Percentiles rank a stretch among this genome's conserved stretches.
These are phyloP conservation scores for Pythium periplocum DNA, from an alignment of 352 stramenopile genomes.

Conservation along the genomic window DNA sequence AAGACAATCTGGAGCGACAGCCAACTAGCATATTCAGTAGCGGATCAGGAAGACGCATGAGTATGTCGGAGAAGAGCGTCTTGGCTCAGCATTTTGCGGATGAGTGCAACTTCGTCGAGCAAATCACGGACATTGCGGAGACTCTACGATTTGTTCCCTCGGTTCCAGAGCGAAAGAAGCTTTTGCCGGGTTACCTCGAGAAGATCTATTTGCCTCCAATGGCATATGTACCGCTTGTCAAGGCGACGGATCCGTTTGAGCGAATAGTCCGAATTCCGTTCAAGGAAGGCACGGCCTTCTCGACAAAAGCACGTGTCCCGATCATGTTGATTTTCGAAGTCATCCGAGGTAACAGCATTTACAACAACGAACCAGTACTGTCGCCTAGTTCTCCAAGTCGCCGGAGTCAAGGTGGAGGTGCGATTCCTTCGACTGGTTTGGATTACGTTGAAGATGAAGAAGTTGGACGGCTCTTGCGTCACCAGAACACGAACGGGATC, in stretches of 20 bases:
- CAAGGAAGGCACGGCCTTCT: conserved; percentile 85
- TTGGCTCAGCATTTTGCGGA: conserved; percentile 81
- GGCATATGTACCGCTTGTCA: conserved; percentile 84
- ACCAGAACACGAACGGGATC: conserved; percentile 60
- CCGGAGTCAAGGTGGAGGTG: conserved; percentile 26
- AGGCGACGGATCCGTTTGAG: conserved; percentile 85
- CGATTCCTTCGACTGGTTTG: conserved; percentile 36
- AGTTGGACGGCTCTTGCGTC: conserved; percentile 63
- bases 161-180: conserved; percentile 73
- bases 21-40: conserved; percentile 67
- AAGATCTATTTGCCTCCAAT: conserved; percentile 83
- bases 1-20: conserved; percentile 60
- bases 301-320: conserved; percentile 79
- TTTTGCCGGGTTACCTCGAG: conserved; percentile 71
- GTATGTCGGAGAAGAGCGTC: conserved; percentile 72
- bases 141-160: conserved; percentile 77
- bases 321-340: conserved; percentile 89
- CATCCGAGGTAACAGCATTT: conserved; percentile 61
- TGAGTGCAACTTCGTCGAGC: conserved; percentile 86
- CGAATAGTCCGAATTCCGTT: conserved; percentile 80
- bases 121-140: conserved; percentile 86
- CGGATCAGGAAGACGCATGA: conserved; percentile 64
- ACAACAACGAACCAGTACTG: conserved; percentile 36
- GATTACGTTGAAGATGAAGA: conserved; percentile 82
- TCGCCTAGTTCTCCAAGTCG: conserved; percentile 54